Base-by-base conservation (phyloP, 768 basidiomycete species). In the Phylloporus rhodoxanthus region DNA sequence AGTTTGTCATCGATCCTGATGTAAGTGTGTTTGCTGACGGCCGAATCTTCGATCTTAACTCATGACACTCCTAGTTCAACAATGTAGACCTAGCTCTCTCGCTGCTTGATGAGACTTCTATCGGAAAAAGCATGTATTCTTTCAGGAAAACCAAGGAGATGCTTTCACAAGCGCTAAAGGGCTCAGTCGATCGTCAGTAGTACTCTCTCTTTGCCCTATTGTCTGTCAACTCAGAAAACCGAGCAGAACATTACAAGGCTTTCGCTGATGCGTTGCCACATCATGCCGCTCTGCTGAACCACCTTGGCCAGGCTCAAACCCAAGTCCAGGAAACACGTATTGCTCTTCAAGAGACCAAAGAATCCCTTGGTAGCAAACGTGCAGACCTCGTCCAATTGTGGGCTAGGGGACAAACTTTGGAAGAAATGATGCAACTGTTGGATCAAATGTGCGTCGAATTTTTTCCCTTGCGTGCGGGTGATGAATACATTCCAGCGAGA, bases 191-290 rank as follows among this genome's bases (percentile, higher is more conserved):
- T 59, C 85, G 90, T 85, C 66, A 62, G 86, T 79, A 23, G 15
- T 25, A 8, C 36, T 20, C 28, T 43, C 48, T 37, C 45, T 53
- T 11, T 33, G 8, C 11, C 15, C 21, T 43, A n/a, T 19, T 51
- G 37, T 47, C 36, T 43, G 45, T 14, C 28, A 28, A 44, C 49
- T 53, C 43, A 11, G 34, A 25, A 6, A 51, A 51, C 48, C 53
- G 55, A 38, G n/a, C 68, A 89, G 88, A 85, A 59, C 86, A 97
- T 61, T 96, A 94, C 64, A 85, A 95, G 68, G 84, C 93, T 2
- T 98, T 97, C 66, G 92, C 91, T 37, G 84, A 91, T n/a, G 85
- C 93, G 0, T 73, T 98, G 20, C 91, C 94, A 0, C 91, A 91
- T 56, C 96, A 98, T 65, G 80, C 89, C 2, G 78, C 83, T 2